These are phyloP conservation scores for Kwoniella bestiolae DNA, from an alignment of 768 basidiomycete genomes.

Conservation along the genomic window DNA sequence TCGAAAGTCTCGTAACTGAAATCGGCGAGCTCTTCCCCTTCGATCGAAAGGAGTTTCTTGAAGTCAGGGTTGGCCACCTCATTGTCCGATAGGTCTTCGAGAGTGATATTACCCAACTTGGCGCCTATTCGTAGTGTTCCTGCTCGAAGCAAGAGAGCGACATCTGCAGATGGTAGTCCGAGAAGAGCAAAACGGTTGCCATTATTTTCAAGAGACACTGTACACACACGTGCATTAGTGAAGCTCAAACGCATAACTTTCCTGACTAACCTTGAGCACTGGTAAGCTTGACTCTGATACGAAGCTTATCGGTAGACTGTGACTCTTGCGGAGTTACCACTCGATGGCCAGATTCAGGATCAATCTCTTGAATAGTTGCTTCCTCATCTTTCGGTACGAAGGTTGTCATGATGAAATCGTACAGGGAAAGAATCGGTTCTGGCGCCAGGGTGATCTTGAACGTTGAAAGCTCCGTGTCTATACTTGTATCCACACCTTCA, in stretches of 20 bases:
- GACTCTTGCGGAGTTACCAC: slow-evolving; percentile 10
- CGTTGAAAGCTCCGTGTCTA: slow-evolving; percentile 86
- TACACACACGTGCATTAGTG: neutral
- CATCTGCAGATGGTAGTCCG: slow-evolving; percentile 85
- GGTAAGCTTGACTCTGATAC: slow-evolving; percentile 79
- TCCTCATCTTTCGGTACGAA: slow-evolving; percentile 68
- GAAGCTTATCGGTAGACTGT: slow-evolving; percentile 66
- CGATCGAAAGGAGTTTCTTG: slow-evolving; percentile 85
- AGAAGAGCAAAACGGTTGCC: slow-evolving; percentile 76
- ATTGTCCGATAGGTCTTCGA: slow-evolving; percentile 65
- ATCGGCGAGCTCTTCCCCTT: slow-evolving; percentile 90
- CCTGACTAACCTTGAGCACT: slow-evolving; percentile 75
- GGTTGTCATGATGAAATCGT: slow-evolving; percentile 97
- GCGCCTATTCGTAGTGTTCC: slow-evolving; percentile 78
- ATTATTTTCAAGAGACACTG: slow-evolving; percentile 79
- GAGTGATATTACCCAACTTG: slow-evolving; percentile 77
- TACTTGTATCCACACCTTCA: slow-evolving; percentile 83
- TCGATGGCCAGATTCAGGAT: neutral
- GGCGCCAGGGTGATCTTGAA: slow-evolving; percentile 86
- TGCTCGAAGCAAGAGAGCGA: slow-evolving; percentile 71
- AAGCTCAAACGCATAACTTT: no score
- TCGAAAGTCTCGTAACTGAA: slow-evolving; percentile 93
- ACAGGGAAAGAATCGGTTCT: slow-evolving; percentile 84
- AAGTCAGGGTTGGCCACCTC: slow-evolving; percentile 68
- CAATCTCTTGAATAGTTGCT: neutral